Evolutionary conservation across 2,329 filamentous ascomycete species (phyloP).

Genomic region (Uncinocarpus reesii): DNA sequence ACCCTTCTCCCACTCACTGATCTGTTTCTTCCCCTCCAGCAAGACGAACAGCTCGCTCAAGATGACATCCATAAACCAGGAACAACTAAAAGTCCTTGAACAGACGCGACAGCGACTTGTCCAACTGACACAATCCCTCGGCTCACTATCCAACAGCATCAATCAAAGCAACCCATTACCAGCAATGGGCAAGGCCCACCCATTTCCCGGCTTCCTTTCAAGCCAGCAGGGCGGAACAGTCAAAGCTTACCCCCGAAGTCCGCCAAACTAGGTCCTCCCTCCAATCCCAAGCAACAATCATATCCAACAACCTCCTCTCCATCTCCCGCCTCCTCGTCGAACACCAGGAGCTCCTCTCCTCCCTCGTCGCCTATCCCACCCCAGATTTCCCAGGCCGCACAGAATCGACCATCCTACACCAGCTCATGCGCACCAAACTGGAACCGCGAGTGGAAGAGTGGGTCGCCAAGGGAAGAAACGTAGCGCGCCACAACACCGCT

Average conservation of each 20-base stretch:
- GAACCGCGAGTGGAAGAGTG: slow-evolving; percentile 67
- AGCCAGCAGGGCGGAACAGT: background rate
- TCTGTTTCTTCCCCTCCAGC: too few relatives aligned
- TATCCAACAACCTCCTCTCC: slow-evolving; percentile 58
- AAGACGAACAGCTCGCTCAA: background rate
- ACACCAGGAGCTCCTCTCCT: slow-evolving; percentile 56
- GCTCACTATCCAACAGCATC: slow-evolving; percentile 52
- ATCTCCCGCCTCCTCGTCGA: slow-evolving; percentile 56
- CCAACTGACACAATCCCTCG: slow-evolving; percentile 59
- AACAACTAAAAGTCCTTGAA: slow-evolving; percentile 54
- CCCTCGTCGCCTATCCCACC: slow-evolving; percentile 63
- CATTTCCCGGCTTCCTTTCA: background rate
- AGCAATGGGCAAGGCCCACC: slow-evolving; percentile 45
- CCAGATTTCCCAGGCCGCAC: slow-evolving; percentile 63
- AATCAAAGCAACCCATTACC: slow-evolving; percentile 56
- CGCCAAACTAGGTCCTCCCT: slow-evolving; percentile 51
- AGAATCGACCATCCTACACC: slow-evolving; percentile 50
- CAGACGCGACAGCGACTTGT: slow-evolving; percentile 57
- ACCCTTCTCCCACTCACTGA: too few relatives aligned
- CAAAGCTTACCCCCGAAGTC: background rate
- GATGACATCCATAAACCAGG: slow-evolving; percentile 32
- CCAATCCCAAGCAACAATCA: slow-evolving; percentile 60
- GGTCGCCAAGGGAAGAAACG: slow-evolving; percentile 53
- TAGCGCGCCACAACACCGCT: slow-evolving; percentile 19
- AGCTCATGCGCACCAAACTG: slow-evolving; percentile 71